Conservation (phyloP, 2,329 filamentous ascomycete genomes). For the Metarhizium guizhouense region DNA sequence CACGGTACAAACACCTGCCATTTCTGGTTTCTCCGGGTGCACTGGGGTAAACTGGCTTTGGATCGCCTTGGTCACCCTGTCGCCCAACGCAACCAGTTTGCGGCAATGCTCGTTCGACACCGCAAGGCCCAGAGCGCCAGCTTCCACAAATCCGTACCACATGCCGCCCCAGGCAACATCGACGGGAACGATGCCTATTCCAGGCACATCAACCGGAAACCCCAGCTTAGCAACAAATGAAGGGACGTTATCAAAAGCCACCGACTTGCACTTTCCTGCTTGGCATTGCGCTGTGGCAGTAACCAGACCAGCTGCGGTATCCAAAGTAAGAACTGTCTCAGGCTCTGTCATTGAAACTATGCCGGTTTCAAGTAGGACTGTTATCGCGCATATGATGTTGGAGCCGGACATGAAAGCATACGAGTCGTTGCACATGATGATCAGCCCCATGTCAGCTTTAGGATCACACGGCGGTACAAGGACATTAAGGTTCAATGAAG, state of each 20-base stretch:
- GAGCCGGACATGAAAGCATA: conserved; percentile 31
- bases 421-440: conserved; percentile 38
- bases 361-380: conserved; percentile 36
- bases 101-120: conserved; percentile 23
- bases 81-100: conserved; percentile 30
- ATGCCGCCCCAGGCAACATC: conserved; percentile 39
- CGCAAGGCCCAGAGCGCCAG: conserved; percentile 23
- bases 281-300: conserved; percentile 30
- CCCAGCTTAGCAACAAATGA: conserved; percentile 32
- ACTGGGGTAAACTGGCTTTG: conserved; percentile 24
- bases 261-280: conserved; percentile 31
- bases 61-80: conserved; percentile 31
- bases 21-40: conserved; percentile 32
- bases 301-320: conserved; percentile 36
- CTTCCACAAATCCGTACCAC: conserved; percentile 34
- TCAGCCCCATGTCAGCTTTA: conserved; percentile 32
- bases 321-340: conserved; percentile 28
- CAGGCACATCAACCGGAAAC: conserved; percentile 28
- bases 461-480: conserved; percentile 34
- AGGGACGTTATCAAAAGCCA: conserved; percentile 36
- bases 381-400: conserved; percentile 34
- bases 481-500: conserved; percentile 30
- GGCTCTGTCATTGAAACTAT: conserved; percentile 37
- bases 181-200: conserved; percentile 27
- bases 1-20: conserved; percentile 29